Evolutionary conservation across 192 early-diverging fungal species (phyloP), one percentile per base, ranked within the genome.

Genomic region (Coemansia sp.): DNA sequence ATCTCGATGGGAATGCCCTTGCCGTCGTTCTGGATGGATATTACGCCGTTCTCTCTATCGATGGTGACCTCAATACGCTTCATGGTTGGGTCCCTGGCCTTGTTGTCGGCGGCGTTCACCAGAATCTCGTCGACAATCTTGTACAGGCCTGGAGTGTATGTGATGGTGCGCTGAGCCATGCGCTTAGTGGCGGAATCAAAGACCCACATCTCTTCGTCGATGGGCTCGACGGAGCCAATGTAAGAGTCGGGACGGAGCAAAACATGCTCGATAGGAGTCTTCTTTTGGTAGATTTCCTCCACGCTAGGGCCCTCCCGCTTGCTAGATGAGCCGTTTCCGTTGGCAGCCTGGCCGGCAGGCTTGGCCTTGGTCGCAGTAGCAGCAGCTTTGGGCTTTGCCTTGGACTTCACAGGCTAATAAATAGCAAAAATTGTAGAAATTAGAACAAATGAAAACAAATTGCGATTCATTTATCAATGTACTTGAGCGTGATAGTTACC

Each of bases 101-200:
- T 93, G 85, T 95, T 95, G 72, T 98, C 94, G 48, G 92, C 93
- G 45, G 94, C 95, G 75, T 97, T 99, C 21, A 99, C 96, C 12
- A 99, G 84, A 67, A 99, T 97, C 77, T 99, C 97, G 74, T 99
- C 97, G 41, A 97, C 93, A 68, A 99, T 99, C 77, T 99, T 99
- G 82, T 96, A 98, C 19, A 99, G 72, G 53, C 96, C 97, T 38
- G 92, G 92, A 4, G 94, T 94, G 80, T 89, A 92, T 1, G 67
- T 89, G 32, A 94, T 87, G 11, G 87, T 76, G 53, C 90, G 86
- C 59, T 88, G 85, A 29, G 81, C 85, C 71, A 90, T 85, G 61
- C 78, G 85, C 77, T 90, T 86, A 21, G 69, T 73, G 11, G 85
- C 84, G 12, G 84, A 75, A 63, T 96, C 90, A 64, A 89, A 92